Evolutionary conservation across 176 grass and related monocot species (phyloP), one percentile per base, ranked within the genome.

Genomic region (Oryza australiensis): DNA sequence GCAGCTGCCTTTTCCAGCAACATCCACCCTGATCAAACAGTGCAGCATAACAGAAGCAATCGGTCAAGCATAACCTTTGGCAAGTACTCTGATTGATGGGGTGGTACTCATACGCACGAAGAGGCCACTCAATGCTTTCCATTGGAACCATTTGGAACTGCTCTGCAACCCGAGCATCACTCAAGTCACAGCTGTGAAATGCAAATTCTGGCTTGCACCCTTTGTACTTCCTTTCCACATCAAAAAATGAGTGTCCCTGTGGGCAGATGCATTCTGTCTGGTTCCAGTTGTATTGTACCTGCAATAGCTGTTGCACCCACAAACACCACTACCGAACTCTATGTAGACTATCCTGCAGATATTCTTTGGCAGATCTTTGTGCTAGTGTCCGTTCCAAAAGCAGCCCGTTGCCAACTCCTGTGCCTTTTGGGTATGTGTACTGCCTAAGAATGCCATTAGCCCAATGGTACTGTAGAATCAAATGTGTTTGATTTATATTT

Each of bases 231-330:
- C 18, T 69, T 1, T 85, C 41, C 7, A 22, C 72, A 26, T 91
- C 76, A 29, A 75, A 27, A 30, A 82, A 79, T 10, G 78, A 82
- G 60, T 91, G 85, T 18, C 62, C 5, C 14, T 67, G 83, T 26
- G 84, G 89, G 55, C 89, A 91, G 8, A 10, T 14, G 69, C 89
- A 92, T 18, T 82, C 26, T 26, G 82, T 86, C 68, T 74, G 37
- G 26, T 22, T 73, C 26, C 40, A 66, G 35, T 62, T 42, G 2
- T 35, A 81, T n/a, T n/a, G n/a, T n/a, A n/a, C 15, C 5, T 83
- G 80, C 83, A 92, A 65, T 87, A 87, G 20, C 71, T 79, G 68
- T 89, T 88, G 71, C 69, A 91, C 12, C 89, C 85, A 11, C 82
- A 85, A 5, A 70, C 74, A 3, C 89, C 89, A 35, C 81, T 92